Evolutionary conservation across 208 protist species (phyloP), one percentile per base, ranked within the genome.

Genomic region (Crithidia fasciculata): DNA sequence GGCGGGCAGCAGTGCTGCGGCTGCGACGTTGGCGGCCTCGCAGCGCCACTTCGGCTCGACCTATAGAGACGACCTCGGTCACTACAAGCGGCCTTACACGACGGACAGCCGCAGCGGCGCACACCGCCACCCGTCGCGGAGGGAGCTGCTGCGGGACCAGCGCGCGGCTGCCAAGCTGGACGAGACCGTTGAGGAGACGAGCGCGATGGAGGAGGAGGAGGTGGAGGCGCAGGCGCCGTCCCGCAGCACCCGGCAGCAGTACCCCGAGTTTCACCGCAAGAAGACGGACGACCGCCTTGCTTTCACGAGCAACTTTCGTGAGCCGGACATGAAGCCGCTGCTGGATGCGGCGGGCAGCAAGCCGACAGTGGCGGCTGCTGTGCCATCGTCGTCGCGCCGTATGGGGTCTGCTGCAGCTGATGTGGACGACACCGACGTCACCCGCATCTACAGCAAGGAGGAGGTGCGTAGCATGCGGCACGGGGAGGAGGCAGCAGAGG

Each of bases 361-460:
- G 54, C 13, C 52, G 28, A 28, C 28, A 28, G 28, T 28, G 28
- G 28, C 28, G 0, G 28, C 28, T 28, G 28, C 28, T 28, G 28
- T 28, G 28, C 1, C 28, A 28, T 28, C 28, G 28, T 28, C 28
- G 0, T 28, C 28, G 0, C 28, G 1, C 28, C 28, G 28, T 28
- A 28, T 28, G 28, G 28, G 28, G 28, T 28, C 45, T 40, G 1
- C 69, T 13, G 66, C 18, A 2, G 37, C 69, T 9, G 69, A 75
- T 49, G 78, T 81, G 8, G 76, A 83, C 44, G 86, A 84, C 45
- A 83, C 79, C 58, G 84, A 91, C 54, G 84, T 91, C 44, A 92
- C 86, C 36, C 71, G 78, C 49, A 89, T 92, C n/a, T 92, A 94
- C 80, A 89, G 75, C 72, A 73, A 61, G 62, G 83, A 91, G 47